Base-by-base conservation (phyloP, 2,329 filamentous ascomycete genomes). In the Monosporascus ibericus region DNA sequence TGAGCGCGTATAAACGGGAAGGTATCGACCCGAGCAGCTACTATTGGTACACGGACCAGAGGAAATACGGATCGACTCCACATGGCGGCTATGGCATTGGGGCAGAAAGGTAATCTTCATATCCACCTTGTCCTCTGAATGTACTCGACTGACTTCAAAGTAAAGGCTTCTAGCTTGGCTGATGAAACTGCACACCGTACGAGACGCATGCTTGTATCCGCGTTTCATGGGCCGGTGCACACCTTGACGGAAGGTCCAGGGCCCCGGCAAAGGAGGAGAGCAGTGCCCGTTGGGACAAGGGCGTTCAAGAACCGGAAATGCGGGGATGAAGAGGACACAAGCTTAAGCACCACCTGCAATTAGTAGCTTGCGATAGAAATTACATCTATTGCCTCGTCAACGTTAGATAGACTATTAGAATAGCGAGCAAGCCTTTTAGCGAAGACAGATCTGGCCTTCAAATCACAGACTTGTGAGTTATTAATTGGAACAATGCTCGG, bases 1-100 rank as follows among this genome's bases (percentile, higher is more conserved):
- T 96, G 78, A 85, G 80, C 24, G 94, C 90, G 1, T 99, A 95
- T 70, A 84, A 90, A 72, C 84, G 87, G 57, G 88, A 96, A 73
- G 87, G 86, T 40, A 95, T 97, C 69, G 84, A 89, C 63, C 84
- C 91, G 20, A 82, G 81, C 62, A 85, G 87, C 46, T 97, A 97
- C 75, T 97, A 95, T 80, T 99, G 94, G 94, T 99, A 97, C 76
- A 95, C 91, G 34, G 94, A 96, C 74, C 91, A 96, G 81, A 81
- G 92, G 68, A 95, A 94, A 89, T 96, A 97, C 68, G 94, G 94
- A 52, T 91, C 88, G 51, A 91, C 88, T 44, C 90, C 91, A 27
- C 92, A 97, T 72, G 91, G 91, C 58, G 92, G 92, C 51, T 97
- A 96, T 70, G 92, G 92, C 50, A 79, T 99, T 48, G 94, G 94